phyloP scores from a whole-genome alignment of 495 filamentous ascomycete genomes.

The Xylaria sp. region DNA sequence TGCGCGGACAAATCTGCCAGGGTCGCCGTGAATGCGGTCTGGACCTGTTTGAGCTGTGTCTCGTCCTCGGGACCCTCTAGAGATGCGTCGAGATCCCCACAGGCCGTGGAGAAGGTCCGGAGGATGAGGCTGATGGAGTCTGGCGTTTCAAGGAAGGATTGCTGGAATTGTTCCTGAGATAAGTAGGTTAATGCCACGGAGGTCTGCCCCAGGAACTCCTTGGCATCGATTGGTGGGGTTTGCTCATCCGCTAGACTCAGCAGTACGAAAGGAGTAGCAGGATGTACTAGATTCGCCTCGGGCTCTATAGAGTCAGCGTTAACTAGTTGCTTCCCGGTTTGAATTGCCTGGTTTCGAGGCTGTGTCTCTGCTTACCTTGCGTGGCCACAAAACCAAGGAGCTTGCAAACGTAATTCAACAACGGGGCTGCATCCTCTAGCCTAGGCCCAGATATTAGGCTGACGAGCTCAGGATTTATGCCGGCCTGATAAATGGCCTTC shows the following conservation, averaged over 20 bases:
- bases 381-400: slow-evolving; percentile 56
- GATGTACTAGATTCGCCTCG: slow-evolving; percentile 45
- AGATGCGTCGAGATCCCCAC: slow-evolving; percentile 37
- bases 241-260: slow-evolving; percentile 40
- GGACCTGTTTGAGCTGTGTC: slow-evolving; percentile 60
- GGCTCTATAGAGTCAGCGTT: slow-evolving; percentile 35
- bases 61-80: slow-evolving; percentile 53
- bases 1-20: slow-evolving; percentile 70
- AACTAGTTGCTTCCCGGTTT: slow-evolving; percentile 19
- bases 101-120: slow-evolving; percentile 41
- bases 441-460: slow-evolving; percentile 46
- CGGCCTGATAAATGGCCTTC: slow-evolving; percentile 53
- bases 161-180: slow-evolving; percentile 51
- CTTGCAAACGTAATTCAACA: slow-evolving; percentile 52
- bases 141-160: slow-evolving; percentile 48
- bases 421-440: slow-evolving; percentile 36
- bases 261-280: slow-evolving; percentile 42
- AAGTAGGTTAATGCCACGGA: slow-evolving; percentile 51
- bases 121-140: slow-evolving; percentile 43
- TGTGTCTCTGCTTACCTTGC: slow-evolving; percentile 44
- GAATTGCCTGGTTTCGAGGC: background rate
- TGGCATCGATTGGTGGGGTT: slow-evolving; percentile 37
- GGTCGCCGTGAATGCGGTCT: slow-evolving; percentile 61
- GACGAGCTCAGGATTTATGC: slow-evolving; percentile 49
- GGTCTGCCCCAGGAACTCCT: slow-evolving; percentile 45